Evolutionary conservation across 495 filamentous ascomycete genomes (phyloP), one percentile per base, ranked within the genome.

Genomic region (Rhizodiscina lignyota): DNA sequence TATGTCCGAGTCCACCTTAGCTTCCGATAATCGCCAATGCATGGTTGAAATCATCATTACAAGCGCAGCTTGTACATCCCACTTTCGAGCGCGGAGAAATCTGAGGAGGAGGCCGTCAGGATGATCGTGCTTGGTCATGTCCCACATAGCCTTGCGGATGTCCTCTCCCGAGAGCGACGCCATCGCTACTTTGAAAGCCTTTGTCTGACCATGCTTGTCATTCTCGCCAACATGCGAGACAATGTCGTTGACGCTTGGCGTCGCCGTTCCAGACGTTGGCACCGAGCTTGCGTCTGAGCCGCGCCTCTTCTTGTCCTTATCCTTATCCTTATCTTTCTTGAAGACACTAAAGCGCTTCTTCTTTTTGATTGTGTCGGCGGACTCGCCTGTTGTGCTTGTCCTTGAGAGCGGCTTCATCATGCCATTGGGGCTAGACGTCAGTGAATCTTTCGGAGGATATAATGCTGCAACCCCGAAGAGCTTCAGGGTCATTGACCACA

Each of bases 1-100:
- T 36, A 97, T 72, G 49, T 86, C 83, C 33, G 80, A 74, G 49
- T 94, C 79, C 10, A 96, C 83, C 40, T 82, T 74, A 53, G 84
- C 73, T 38, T 91, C 84, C 39, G 65, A 60, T 33, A 70, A 51
- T 41, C 89, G 72, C 89, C 89, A 97, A 51, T 80, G 77, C 68
- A 96, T 85, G 2, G 89, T 94, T 4, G 82, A 80, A 23, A 97
- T 69, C 53, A 94, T 52, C 89, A 97, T 97, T 40, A 94, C 68
- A 11, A 97, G 63, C 13, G 89, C 87, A 46, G 81, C 83, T 31
- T 94, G 79, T 20, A 92, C 72, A 51, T 97, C 81, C 89, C 89
- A 97, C 57, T 96, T 97, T 23, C 89, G 69, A 5, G 89, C 89
- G 27, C 89, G 70, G 37, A 97, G 61, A 58, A 94, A 97, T 19